Evolutionary conservation across 768 basidiomycete species (phyloP).

Genomic region (Mycena albidolilacea): DNA sequence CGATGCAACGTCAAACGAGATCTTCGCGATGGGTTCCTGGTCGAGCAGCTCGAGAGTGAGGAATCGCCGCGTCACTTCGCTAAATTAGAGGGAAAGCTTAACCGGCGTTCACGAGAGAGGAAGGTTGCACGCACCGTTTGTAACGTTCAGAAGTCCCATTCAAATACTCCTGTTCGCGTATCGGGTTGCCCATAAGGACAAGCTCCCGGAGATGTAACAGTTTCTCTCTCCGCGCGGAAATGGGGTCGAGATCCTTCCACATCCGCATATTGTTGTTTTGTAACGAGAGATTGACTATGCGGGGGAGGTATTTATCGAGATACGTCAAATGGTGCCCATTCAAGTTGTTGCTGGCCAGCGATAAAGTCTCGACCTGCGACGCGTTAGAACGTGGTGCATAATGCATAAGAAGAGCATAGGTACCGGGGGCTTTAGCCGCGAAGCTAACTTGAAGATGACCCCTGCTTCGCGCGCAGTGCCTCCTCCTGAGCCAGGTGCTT

Average conservation of each 20-base stretch:
- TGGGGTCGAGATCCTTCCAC: constrained; percentile 79
- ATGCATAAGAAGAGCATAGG: constrained; percentile 37
- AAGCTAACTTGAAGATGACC: constrained; percentile 92
- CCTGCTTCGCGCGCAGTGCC: constrained; percentile 77
- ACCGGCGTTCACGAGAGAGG: background rate
- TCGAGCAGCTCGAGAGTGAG: constrained; percentile 88
- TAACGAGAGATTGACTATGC: constrained; percentile 83
- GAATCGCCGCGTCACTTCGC: constrained; percentile 87
- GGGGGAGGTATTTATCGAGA: constrained; percentile 83
- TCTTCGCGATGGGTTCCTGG: constrained; percentile 81
- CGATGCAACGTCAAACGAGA: constrained; percentile 83
- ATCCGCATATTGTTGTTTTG: constrained; percentile 81
- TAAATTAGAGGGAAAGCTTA: constrained; percentile 48
- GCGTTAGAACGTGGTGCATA: constrained; percentile 6
- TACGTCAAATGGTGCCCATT: constrained; percentile 71
- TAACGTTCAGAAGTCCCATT: constrained; percentile 74
- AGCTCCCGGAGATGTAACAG: constrained; percentile 78
- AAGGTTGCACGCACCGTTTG: constrained; percentile 66
- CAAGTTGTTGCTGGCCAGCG: constrained; percentile 82
- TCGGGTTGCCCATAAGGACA: constrained; percentile 82
- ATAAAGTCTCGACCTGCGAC: constrained; percentile 81
- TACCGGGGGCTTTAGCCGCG: constrained; percentile 83
- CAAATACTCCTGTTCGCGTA: constrained; percentile 73
- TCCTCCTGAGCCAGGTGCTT: constrained; percentile 78
- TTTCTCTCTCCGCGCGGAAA: constrained; percentile 72